Base-by-base conservation (phyloP, 2,329 filamentous ascomycete species). In the Diaporthe sp. region DNA sequence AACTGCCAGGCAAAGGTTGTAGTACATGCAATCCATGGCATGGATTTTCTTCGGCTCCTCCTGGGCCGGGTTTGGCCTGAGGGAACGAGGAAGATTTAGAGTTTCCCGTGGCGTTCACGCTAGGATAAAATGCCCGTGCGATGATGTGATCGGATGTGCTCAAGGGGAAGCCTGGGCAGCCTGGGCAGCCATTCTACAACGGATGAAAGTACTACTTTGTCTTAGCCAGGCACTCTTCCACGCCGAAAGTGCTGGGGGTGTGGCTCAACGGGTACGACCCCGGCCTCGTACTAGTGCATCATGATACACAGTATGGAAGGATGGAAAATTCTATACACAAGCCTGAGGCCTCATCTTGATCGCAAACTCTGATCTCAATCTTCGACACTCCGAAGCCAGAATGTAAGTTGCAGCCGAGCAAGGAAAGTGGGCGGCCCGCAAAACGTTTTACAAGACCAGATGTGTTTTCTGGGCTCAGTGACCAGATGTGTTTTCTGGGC, bases 61-160 rank as follows among this genome's bases (percentile, higher is more conserved):
- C 47, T 68, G 63, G 47, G 63, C 63, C 63, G 63, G 47, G 63
- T 68, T 53, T 68, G 47, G 63, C 63, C 63, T 53, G 47, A 68
- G 63, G 63, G 32, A 68, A 32, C 15, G 47, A 37, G 22, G 5
- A 37, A 68, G 63, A 68, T 10, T 47, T 68, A 68, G 63, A 68
- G 63, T 68, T 68, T 53, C 44, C 32, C 32, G 63, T 53, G 63
- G 63, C 63, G 63, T 68, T 68, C 63, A 53, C 63, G 47, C 63
- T 68, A 68, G 63, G 63, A 66, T 66, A 68, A 68, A 68, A 39
- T 68, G 63, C 47, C 63, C 63, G 63, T 68, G 47, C 47, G 47
- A 27, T 53, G 53, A 51, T 42, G 12, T 51, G 44, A 68, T 68
- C 63, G 3, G 63, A 68, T 68, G 32, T 68, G 30, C 47, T 53